Percentiles rank a stretch among this genome's conserved stretches.
Conservation (phyloP, 1,284 basidiomycete species). For the Exobasidium rhododendri region DNA sequence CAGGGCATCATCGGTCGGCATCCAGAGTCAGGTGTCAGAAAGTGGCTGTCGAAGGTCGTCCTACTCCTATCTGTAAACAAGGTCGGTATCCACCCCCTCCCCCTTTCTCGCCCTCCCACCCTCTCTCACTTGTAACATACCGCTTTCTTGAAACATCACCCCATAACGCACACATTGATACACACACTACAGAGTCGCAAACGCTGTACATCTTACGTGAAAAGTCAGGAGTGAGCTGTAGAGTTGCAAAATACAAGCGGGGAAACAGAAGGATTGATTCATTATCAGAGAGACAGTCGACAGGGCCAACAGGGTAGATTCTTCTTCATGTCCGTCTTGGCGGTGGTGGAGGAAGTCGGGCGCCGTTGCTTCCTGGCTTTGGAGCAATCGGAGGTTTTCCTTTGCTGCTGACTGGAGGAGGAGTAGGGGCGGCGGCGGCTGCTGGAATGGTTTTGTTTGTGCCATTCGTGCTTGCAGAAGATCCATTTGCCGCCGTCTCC, state of each 20-base stretch:
- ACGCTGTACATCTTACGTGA: no score
- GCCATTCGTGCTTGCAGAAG: constrained; percentile 1
- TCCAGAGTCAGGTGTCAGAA: neutral
- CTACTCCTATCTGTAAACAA: neutral
- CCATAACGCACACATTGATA: no score
- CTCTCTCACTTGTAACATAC: neutral
- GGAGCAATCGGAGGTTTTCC: constrained; percentile 26
- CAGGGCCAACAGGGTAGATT: no score
- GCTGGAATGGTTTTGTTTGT: neutral
- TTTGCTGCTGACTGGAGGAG: constrained; percentile 2
- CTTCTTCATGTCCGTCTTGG: constrained; percentile 20
- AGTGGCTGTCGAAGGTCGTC: neutral
- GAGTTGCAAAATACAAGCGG: no score
- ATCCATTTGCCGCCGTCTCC: constrained; percentile 16
- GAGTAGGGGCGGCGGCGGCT: constrained; percentile 3
- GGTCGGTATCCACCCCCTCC: neutral
- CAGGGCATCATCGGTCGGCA: neutral
- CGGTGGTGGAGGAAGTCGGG: constrained; percentile 34
- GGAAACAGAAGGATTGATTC: no score
- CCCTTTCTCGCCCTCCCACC: neutral
- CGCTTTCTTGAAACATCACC: no score
- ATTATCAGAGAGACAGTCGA: no score
- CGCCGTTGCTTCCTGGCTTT: constrained; percentile 28
- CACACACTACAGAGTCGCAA: no score
- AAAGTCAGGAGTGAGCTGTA: no score